Conservation (phyloP, 768 basidiomycete genomes). For the Krasilnikovozyma curviuscula region DNA sequence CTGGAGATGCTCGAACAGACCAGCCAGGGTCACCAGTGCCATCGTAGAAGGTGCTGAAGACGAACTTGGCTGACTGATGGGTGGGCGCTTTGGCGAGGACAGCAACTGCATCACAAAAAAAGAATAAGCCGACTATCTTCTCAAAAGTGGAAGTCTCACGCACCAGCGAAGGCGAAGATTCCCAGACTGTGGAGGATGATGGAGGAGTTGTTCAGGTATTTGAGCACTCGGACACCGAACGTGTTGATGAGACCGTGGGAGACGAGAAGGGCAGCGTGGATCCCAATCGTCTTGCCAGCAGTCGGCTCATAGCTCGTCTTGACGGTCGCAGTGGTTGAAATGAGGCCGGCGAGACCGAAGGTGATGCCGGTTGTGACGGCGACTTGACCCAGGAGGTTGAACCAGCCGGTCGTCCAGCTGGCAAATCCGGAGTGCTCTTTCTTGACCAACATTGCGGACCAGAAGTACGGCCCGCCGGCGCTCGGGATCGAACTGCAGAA, state of each 20-base stretch:
- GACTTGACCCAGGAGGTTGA: conserved; percentile 33
- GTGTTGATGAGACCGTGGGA: conserved; percentile 53
- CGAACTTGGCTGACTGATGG: conserved; percentile 48
- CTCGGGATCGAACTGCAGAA: neutral
- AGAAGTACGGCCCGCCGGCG: conserved; percentile 57
- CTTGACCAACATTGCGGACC: conserved; percentile 56
- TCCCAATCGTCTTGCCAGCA: conserved; percentile 43
- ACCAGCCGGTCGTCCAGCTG: conserved; percentile 47
- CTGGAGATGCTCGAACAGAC: conserved; percentile 45
- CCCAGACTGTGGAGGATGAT: conserved; percentile 57
- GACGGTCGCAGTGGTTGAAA: conserved; percentile 44
- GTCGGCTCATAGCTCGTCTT: conserved; percentile 41
- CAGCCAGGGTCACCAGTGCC: conserved; percentile 42
- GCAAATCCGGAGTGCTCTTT: conserved; percentile 36
- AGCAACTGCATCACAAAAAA: conserved; percentile 40
- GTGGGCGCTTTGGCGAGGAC: conserved; percentile 51
- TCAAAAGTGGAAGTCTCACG: conserved; percentile 14
- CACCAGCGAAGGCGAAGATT: conserved; percentile 37
- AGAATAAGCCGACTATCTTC: conserved; percentile 37
- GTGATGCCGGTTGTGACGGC: conserved; percentile 52
- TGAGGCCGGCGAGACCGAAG: conserved; percentile 27
- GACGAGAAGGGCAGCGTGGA: conserved; percentile 48
- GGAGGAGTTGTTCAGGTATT: conserved; percentile 50
- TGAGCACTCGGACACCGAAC: conserved; percentile 41
- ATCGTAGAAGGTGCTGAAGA: conserved; percentile 53